Evolutionary conservation across 2,329 filamentous ascomycete genomes (phyloP), one percentile per base, ranked within the genome.

Genomic region (Pseudogymnoascus pannorum): DNA sequence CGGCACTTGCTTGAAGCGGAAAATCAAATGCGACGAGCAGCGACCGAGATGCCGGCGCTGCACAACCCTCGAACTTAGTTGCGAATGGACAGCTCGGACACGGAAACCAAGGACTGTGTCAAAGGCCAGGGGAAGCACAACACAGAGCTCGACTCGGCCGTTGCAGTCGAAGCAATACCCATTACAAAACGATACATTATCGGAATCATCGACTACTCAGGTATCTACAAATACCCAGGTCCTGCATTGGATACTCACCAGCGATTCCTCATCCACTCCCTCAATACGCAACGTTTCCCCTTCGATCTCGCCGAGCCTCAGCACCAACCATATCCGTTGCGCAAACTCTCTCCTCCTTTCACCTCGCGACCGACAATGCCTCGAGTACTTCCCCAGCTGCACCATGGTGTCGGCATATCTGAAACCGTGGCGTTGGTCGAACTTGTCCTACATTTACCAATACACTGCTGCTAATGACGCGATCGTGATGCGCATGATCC

Each of bases 401-500:
- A 71, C 70, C 0, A 66, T 73, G 40, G 69, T 73, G 0, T 70
- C 69, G 57, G 72, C 71, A 40, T 73, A 74, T 31, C 73, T 75
- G 68, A 75, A 75, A 60, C 66, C 68, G 22, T 75, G 72, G 70
- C 63, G 69, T 31, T 75, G 73, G 73, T 75, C 72, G 62, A 71
- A 69, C 59, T 68, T 75, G 58, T 69, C 68, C 18, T 74, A 74
- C 58, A 66, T 75, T 2, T 75, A 75, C 57, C 68, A 72, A 58
- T 69, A 71, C 2, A 72, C 72, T 2, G 73, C 73, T 4, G 63
- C 68, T 5, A 68, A 68, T 3, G 73, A 71, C 64, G 72, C 70
- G 36, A 69, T 74, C 11, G 73, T 75, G 18, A 75, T 75, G 73
- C 70, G 73, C 14, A 74, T 75, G 72, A 72, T 75, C n/a, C 62